These are phyloP conservation scores for Cercospora janseana DNA, from an alignment of 2,329 filamentous ascomycete species.

Conservation along the genomic window DNA sequence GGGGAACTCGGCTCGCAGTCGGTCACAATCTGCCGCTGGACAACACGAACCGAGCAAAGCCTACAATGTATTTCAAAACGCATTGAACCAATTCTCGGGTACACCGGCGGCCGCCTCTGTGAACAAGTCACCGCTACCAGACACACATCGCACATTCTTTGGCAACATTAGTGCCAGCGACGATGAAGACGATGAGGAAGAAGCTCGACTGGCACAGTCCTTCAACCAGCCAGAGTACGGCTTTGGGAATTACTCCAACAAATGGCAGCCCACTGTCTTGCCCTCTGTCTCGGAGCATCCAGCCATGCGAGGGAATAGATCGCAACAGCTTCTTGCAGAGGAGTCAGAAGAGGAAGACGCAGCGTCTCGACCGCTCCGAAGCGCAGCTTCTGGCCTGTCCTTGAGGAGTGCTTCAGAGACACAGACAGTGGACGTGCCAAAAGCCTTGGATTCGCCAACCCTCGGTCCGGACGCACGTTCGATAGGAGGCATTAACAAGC, in stretches of 20 bases:
- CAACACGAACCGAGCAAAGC: conserved; percentile 36
- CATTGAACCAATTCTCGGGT: conserved; percentile 42
- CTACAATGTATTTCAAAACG: conserved; percentile 49
- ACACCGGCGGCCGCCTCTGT: conserved; percentile 16
- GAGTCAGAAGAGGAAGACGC: conserved; percentile 33
- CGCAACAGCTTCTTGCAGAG: conserved; percentile 30
- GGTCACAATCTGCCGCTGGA: conserved; percentile 36
- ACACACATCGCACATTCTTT: conserved; percentile 42
- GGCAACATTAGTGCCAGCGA: conserved; percentile 42
- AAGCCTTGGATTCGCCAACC: conserved; percentile 69
- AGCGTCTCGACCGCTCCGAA: conserved; percentile 15
- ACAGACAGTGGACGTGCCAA: conserved; percentile 22
- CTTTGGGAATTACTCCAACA: conserved; percentile 27
- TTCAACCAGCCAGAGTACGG: conserved; percentile 29
- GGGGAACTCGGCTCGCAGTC: conserved; percentile 22
- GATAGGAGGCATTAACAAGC: conserved; percentile 59
- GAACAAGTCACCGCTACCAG: conserved; percentile 26
- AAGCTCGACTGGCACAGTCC: conserved; percentile 18
- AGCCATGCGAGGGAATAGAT: conserved; percentile 31
- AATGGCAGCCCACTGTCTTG: conserved; percentile 35
- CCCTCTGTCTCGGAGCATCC: conserved; percentile 40
- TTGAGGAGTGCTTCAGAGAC: conserved; percentile 24
- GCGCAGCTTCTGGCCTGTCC: conserved; percentile 20
- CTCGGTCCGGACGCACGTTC: conserved; percentile 59
- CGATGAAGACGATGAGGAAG: conserved; percentile 40